Evolutionary conservation across 306 rosid genomes (phyloP).

Genomic region (Abrus precatorius): DNA sequence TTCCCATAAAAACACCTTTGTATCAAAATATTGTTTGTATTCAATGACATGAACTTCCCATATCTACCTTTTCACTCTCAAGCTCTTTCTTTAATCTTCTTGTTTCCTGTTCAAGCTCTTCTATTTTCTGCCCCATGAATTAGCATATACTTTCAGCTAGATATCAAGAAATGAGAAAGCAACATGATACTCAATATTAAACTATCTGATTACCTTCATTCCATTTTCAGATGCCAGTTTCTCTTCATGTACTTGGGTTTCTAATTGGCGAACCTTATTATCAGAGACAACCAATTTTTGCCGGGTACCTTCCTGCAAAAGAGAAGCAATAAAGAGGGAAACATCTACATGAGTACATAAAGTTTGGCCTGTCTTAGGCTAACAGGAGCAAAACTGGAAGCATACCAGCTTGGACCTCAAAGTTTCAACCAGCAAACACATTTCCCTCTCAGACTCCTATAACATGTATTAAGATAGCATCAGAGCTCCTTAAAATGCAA

Average conservation of each 20-base stretch:
- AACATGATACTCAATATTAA: slow-evolving; percentile 14
- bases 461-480: slow-evolving; percentile 44
- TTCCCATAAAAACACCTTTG: slow-evolving; percentile 10
- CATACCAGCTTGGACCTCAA: slow-evolving; percentile 93
- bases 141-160: slow-evolving; percentile 40
- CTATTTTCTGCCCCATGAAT: slow-evolving; percentile 74
- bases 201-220: slow-evolving; percentile 62
- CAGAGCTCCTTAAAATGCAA: slow-evolving; percentile 34
- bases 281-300: slow-evolving; percentile 85
- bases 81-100: slow-evolving; percentile 75
- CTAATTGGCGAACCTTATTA: slow-evolving; percentile 87
- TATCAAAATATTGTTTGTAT: slow-evolving; percentile 12
- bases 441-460: slow-evolving; percentile 88
- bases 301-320: slow-evolving; percentile 86
- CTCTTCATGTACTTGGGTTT: slow-evolving; percentile 75
- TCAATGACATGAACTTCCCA: slow-evolving; percentile 36
- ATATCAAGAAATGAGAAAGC: slow-evolving; percentile 39
- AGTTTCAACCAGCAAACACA: slow-evolving; percentile 71
- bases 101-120: slow-evolving; percentile 77
- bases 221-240: slow-evolving; percentile 68
- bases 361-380: not conserved
- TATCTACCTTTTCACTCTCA: slow-evolving; percentile 93
- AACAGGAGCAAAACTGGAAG: slow-evolving; percentile 42
- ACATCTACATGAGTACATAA: not conserved
- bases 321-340: slow-evolving; percentile 45